Conservation (phyloP, 2,329 filamentous ascomycete genomes). For the Ceratocystis lukuohia region DNA sequence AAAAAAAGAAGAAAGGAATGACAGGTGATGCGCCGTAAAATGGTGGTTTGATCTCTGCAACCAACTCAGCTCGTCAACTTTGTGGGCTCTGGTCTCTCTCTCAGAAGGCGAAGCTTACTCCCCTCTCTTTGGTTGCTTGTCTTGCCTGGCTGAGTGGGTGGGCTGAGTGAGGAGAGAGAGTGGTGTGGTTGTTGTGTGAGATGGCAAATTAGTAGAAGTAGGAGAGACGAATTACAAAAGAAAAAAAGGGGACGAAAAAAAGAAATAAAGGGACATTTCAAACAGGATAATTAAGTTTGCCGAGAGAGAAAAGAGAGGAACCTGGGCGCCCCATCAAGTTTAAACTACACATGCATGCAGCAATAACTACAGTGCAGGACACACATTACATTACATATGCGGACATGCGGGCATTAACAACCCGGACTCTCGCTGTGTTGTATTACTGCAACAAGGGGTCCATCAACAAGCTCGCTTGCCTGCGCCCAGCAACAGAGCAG, state of each 20-base stretch:
- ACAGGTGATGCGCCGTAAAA: background rate
- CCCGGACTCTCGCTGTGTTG: background rate
- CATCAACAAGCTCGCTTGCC: background rate
- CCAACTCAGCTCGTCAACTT: background rate
- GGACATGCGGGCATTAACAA: background rate
- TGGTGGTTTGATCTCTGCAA: background rate
- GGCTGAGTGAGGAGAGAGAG: too few relatives aligned
- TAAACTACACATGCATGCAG: background rate
- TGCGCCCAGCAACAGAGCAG: background rate
- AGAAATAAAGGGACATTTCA: background rate
- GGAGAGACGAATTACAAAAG: background rate
- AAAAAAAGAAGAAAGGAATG: conserved; percentile 1
- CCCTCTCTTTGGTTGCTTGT: background rate
- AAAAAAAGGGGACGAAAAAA: conserved; percentile 5
- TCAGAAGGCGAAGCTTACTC: background rate
- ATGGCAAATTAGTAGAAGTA: background rate
- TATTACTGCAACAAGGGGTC: background rate
- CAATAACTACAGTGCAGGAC: background rate
- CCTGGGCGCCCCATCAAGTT: background rate
- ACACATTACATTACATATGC: background rate
- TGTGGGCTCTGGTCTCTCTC: background rate
- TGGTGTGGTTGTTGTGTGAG: conserved; percentile 1
- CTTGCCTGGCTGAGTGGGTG: background rate
- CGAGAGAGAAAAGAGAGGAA: background rate
- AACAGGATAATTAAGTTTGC: background rate